Evolutionary conservation across 352 stramenopile species (phyloP).

Genomic region (Globisporangium viniferum): DNA sequence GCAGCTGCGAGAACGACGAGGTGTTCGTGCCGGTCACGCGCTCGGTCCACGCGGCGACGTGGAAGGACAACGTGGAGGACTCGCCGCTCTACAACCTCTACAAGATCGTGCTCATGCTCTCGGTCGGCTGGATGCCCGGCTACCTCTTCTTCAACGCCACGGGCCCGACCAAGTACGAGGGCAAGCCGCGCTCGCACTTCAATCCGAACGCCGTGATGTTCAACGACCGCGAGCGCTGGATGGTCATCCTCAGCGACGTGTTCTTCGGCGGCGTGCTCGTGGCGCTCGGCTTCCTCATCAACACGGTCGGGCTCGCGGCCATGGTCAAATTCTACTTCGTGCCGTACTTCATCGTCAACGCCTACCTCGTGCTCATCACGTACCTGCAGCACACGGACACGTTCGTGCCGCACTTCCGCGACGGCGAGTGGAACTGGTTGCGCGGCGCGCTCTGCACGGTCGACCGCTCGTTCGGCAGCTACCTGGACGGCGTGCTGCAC

Average conservation of each 20-base stretch:
- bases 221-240: constrained; percentile 87
- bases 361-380: constrained; percentile 96
- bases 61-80: constrained; percentile 90
- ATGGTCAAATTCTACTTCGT: constrained; percentile 94
- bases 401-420: constrained; percentile 95
- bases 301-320: constrained; percentile 69
- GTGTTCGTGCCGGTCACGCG: constrained; percentile 93
- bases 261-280: constrained; percentile 78
- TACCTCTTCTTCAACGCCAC: constrained; percentile 97
- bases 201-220: constrained; percentile 95
- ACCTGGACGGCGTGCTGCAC: constrained; percentile 97
- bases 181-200: constrained; percentile 92
- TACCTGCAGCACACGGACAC: constrained; percentile 98
- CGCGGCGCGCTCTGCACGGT: constrained; percentile 96
- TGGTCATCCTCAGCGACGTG: constrained; percentile 92
- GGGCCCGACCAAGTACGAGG: constrained; percentile 87
- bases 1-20: constrained; percentile 95
- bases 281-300: constrained; percentile 47
- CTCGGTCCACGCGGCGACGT: constrained; percentile 49
- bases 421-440: constrained; percentile 96
- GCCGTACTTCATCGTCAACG: constrained; percentile 96
- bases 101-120: constrained; percentile 92
- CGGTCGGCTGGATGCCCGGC: constrained; percentile 95
- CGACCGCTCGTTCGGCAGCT: constrained; percentile 94
- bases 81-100: constrained; percentile 93